These are phyloP conservation scores for Chondrostereum purpureum DNA, from an alignment of 1,284 basidiomycete species.

Conservation along the genomic window DNA sequence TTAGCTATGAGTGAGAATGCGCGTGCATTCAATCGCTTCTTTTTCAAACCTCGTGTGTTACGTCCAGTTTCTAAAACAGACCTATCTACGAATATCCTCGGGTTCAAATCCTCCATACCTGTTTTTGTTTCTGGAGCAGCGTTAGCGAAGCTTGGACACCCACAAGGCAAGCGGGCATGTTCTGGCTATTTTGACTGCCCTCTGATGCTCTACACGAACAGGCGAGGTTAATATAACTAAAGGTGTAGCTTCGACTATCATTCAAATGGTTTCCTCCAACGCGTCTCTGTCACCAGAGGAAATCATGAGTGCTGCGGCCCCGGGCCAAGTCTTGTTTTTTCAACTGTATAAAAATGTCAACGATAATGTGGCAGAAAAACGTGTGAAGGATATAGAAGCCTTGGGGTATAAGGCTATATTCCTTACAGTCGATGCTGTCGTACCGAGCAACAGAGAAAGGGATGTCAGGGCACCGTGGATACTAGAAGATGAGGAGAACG, in stretches of 20 bases:
- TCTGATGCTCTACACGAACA: slow-evolving; percentile 11
- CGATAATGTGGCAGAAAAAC: slow-evolving; percentile 61
- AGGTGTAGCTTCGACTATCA: slow-evolving; percentile 66
- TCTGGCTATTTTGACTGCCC: background rate
- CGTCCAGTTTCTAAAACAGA: slow-evolving; percentile 64
- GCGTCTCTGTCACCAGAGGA: slow-evolving; percentile 73
- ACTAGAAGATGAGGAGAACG: slow-evolving; percentile 50
- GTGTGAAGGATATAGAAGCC: slow-evolving; percentile 65
- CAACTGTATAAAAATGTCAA: slow-evolving; percentile 83
- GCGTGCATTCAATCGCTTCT: slow-evolving; percentile 72
- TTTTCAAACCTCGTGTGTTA: slow-evolving; percentile 79
- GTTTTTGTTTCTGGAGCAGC: slow-evolving; percentile 85
- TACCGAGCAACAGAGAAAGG: slow-evolving; percentile 80
- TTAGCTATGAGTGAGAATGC: slow-evolving; percentile 62
- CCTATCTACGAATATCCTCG: slow-evolving; percentile 72
- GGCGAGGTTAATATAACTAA: slow-evolving; percentile 83
- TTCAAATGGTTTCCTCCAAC: slow-evolving; percentile 88
- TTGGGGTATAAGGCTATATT: slow-evolving; percentile 83
- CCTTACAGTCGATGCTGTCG: slow-evolving; percentile 86
- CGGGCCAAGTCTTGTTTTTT: slow-evolving; percentile 74
- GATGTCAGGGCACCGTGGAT: slow-evolving; percentile 65
- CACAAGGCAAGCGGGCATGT: slow-evolving; percentile 52
- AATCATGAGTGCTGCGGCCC: slow-evolving; percentile 54
- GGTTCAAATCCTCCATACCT: slow-evolving; percentile 68
- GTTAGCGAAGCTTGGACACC: slow-evolving; percentile 87